Conservation (phyloP, 108 stramenopile genomes). For the Cylindrotheca closterium region DNA sequence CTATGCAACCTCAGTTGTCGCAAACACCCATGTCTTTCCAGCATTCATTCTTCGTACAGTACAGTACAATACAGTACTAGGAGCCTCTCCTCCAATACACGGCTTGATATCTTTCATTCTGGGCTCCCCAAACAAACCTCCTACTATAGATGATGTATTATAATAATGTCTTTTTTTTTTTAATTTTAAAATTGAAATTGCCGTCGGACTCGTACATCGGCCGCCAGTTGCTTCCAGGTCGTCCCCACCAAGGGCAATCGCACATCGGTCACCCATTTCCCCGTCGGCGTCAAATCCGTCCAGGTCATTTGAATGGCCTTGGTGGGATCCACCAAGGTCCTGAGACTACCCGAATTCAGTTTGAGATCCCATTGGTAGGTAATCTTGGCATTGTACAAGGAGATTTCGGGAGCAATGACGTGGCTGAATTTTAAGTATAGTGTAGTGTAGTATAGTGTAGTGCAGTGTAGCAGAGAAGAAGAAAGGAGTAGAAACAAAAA, state of each 20-base stretch:
- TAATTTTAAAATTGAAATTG: slow-evolving; percentile 44
- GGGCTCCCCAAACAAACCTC: no score
- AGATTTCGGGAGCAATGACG: slow-evolving; percentile 53
- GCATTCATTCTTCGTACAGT: no score
- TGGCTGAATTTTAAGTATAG: slow-evolving; percentile 35
- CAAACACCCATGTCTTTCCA: no score
- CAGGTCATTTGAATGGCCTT: slow-evolving; percentile 44
- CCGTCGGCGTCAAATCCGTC: slow-evolving; percentile 39
- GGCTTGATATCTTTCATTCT: no score
- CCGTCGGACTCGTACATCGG: slow-evolving; percentile 50
- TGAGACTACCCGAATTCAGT: slow-evolving; percentile 30
- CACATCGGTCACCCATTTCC: slow-evolving; percentile 53
- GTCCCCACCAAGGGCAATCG: slow-evolving; percentile 49
- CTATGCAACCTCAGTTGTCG: no score
- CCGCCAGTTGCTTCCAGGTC: slow-evolving; percentile 35
- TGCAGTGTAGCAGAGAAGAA: not conserved
- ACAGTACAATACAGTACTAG: no score
- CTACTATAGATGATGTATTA: no score
- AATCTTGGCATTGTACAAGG: slow-evolving; percentile 45
- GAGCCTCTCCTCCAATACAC: no score
- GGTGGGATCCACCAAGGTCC: slow-evolving; percentile 53
- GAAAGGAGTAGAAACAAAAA: not conserved
- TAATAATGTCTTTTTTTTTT: not conserved
- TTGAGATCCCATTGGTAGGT: slow-evolving; percentile 50
- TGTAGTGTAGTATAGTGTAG: no score